These are phyloP conservation scores for Cyathus striatus DNA, from an alignment of 768 basidiomycete species.

Conservation along the genomic window DNA sequence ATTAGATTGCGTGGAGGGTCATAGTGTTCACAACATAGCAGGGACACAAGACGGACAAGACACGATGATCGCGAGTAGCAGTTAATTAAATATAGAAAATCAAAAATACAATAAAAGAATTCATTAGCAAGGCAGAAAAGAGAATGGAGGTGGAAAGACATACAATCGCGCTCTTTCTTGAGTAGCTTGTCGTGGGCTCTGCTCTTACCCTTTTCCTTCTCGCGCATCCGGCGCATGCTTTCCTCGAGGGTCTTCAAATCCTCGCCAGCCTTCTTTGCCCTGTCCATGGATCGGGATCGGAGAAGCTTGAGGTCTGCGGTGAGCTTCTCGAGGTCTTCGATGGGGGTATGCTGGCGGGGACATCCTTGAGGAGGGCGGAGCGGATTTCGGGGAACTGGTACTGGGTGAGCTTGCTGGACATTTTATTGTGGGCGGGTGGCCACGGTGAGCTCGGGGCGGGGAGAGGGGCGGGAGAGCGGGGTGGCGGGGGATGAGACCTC, in stretches of 20 bases:
- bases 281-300: conserved; percentile 50
- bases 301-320: conserved; percentile 55
- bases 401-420: conserved; percentile 57
- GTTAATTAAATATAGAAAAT: background rate
- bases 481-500: conserved; percentile 1
- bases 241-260: conserved; percentile 73
- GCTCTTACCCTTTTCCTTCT: conserved; percentile 71
- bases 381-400: conserved; percentile 45
- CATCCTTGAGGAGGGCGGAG: conserved; percentile 58
- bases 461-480: background rate
- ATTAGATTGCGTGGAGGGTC: too few species aligned
- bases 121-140: conserved; percentile 12
- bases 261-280: conserved; percentile 69
- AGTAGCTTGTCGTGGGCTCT: conserved; percentile 64
- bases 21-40: background rate
- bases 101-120: background rate
- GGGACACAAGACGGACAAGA: background rate
- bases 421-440: conserved; percentile 17
- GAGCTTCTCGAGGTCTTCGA: conserved; percentile 66
- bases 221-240: conserved; percentile 71
- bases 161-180: conserved; percentile 76
- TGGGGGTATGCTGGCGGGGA: conserved; percentile 63
- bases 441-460: background rate
- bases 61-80: conserved; percentile 1
- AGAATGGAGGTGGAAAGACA: conserved; percentile 25